A percentile compares a stretch with the other conserved stretches of the same genome.
These are phyloP conservation scores for Rhizopus arrhizus DNA, from an alignment of 371 early-diverging fungal genomes.

Conservation along the genomic window DNA sequence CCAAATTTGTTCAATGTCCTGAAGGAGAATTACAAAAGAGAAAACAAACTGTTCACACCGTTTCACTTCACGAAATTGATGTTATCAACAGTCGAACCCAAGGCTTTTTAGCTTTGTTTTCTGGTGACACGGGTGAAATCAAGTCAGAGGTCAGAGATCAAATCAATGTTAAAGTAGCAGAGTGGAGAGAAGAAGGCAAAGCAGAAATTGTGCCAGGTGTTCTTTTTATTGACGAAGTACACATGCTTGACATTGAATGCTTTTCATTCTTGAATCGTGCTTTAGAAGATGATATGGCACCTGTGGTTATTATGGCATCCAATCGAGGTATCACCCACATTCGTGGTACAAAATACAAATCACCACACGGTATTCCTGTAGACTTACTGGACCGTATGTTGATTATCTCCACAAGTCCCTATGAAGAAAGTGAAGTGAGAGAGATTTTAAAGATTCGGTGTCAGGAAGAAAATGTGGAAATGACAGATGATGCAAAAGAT, in stretches of 20 bases:
- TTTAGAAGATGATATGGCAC: slow-evolving; percentile 93
- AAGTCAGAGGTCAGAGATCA: slow-evolving; percentile 97
- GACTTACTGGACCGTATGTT: slow-evolving; percentile 95
- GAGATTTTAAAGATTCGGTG: slow-evolving; percentile 91
- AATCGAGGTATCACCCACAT: slow-evolving; percentile 94
- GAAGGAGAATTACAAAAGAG: slow-evolving; percentile 99
- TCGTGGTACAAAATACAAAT: slow-evolving; percentile 91
- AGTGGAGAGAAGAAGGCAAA: slow-evolving; percentile 99
- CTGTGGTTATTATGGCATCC: slow-evolving; percentile 98
- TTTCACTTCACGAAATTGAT: slow-evolving; percentile 99
- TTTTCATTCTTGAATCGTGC: slow-evolving; percentile 98
- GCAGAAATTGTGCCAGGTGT: slow-evolving; percentile 98
- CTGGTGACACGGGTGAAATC: slow-evolving; percentile 98
- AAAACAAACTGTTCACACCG: slow-evolving; percentile 94
- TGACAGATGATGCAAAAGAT: slow-evolving; percentile 91
- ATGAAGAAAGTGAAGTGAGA: slow-evolving; percentile 84
- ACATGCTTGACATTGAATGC: slow-evolving; percentile 99
- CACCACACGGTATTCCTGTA: slow-evolving; percentile 96
- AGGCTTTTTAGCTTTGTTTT: slow-evolving; percentile 96
- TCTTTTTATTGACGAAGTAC: slow-evolving; percentile 98
- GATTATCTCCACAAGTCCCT: slow-evolving; percentile 89
- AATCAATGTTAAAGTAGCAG: slow-evolving; percentile 96
- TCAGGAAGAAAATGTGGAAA: slow-evolving; percentile 96
- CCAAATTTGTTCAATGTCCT: slow-evolving; percentile 97
- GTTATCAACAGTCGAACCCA: slow-evolving; percentile 98